A percentile compares a stretch with the other conserved stretches of the same genome.
Conservation (phyloP, 306 rosid genomes). For the Rubus idaeus region DNA sequence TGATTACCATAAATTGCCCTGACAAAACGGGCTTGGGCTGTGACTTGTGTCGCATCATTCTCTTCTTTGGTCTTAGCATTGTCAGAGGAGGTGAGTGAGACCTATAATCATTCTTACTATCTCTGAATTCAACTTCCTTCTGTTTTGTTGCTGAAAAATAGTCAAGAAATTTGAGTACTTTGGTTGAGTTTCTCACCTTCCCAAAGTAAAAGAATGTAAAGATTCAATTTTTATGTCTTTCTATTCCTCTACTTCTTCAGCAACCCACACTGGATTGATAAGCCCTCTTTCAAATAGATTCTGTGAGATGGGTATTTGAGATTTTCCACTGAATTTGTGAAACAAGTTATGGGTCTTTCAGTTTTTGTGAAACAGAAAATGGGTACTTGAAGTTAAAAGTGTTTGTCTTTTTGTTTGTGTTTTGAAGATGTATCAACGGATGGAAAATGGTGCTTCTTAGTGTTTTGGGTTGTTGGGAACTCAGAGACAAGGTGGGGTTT, state of each 20-base stretch:
- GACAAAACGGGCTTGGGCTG: slow-evolving; percentile 95
- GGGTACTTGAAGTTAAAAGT: slow-evolving; percentile 17
- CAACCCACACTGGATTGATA: background rate
- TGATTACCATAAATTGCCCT: slow-evolving; percentile 89
- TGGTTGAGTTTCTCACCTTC: background rate
- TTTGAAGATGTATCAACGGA: slow-evolving; percentile 85
- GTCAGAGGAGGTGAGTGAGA: slow-evolving; percentile 85
- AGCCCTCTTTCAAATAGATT: background rate
- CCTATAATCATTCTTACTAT: background rate
- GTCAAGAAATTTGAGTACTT: background rate
- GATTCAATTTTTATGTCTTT: background rate
- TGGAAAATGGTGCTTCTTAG: slow-evolving; percentile 94
- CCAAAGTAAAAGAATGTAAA: background rate
- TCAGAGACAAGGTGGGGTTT: slow-evolving; percentile 75
- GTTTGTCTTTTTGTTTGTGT: slow-evolving; percentile 10
- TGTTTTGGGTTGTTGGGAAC: slow-evolving; percentile 83
- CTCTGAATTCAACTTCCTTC: background rate
- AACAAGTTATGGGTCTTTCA: slow-evolving; percentile 17
- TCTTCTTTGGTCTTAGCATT: slow-evolving; percentile 90
- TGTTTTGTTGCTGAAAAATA: slow-evolving; percentile 10
- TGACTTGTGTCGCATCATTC: slow-evolving; percentile 93
- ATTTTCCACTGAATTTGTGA: slow-evolving; percentile 11
- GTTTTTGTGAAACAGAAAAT: slow-evolving; percentile 9
- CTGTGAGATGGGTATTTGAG: slow-evolving; percentile 2
- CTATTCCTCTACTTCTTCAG: background rate